Base-by-base conservation (phyloP, 208 protist genomes). In the Leishmania martiniquensis region DNA sequence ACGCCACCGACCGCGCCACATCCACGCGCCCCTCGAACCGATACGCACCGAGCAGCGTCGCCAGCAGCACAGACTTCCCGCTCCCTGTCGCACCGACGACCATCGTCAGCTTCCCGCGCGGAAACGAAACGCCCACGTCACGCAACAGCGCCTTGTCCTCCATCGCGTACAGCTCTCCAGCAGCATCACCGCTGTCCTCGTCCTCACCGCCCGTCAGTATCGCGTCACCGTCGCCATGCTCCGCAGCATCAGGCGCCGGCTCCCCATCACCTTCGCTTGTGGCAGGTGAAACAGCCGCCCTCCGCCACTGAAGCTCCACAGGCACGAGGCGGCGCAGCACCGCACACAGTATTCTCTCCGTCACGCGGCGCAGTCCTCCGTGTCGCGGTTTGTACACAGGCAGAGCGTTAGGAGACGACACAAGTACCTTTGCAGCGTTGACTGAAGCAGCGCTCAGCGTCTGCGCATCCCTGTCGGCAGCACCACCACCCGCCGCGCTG, bases 1-100 rank as follows among this genome's bases (percentile, higher is more conserved):
- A 99, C 12, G 94, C 94, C 45, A 99, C 84, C 37, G 75, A 70
- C 69, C 22, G 37, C 68, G 32, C 29, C n/a, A 76, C 77, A 34
- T n/a, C 1, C 49, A 71, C 77, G 57, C 37, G 68, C 29, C 77
- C 71, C 32, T 57, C 54, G 68, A 76, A 71, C 44, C 70, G 70
- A 57, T 93, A 67, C 49, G 70, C 52, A 45, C 86, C 84, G 10
- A 89, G 47, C 29, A 94, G 65, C 15, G 87, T 54, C 7, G 78
- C 71, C 44, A 90, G 65, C 20, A 91, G 67, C 29, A 84, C 71
- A 9, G 88, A 92, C 80, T 89, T 88, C 44, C 87, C 90, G 69
- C 85, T 85, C 25, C 82, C 69, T 47, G 84, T 84, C 42, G 84
- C 69, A 34, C 88, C 85, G 9, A 89, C 63, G 0, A 94, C 72